Evolutionary conservation across 176 grass and related monocot genomes (phyloP).

Genomic region (Tillandsia fasciculata): DNA sequence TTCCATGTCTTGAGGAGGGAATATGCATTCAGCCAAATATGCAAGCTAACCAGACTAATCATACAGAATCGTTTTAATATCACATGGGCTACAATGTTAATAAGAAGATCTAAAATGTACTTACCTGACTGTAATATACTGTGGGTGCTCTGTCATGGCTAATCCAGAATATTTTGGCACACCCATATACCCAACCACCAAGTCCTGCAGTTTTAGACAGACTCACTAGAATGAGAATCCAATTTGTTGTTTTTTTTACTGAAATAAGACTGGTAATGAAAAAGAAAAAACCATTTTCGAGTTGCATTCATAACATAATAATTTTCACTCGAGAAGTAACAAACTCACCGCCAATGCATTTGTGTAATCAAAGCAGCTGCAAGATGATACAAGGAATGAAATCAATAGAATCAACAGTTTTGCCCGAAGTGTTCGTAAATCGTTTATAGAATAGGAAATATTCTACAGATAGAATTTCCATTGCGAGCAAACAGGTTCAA

Average conservation of each 20-base stretch:
- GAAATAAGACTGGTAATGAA: background rate
- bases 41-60: background rate
- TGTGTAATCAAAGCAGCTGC: slow-evolving; percentile 98
- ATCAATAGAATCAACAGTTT: background rate
- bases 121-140: slow-evolving; percentile 96
- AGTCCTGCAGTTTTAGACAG: slow-evolving; percentile 49
- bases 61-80: too few species aligned
- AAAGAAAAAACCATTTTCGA: slow-evolving; percentile 12
- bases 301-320: background rate
- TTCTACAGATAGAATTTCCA: too few species aligned
- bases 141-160: slow-evolving; percentile 87
- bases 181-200: slow-evolving; percentile 95
- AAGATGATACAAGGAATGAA: slow-evolving; percentile 22
- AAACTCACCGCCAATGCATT: slow-evolving; percentile 84
- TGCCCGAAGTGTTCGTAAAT: too few species aligned
- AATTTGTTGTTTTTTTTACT: too few species aligned
- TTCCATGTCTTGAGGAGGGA: background rate
- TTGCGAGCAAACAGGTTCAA: too few species aligned
- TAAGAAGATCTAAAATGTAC: background rate
- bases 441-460: too few species aligned
- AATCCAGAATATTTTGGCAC: slow-evolving; percentile 85
- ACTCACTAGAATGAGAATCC: too few species aligned
- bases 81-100: too few species aligned
- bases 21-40: slow-evolving; percentile 1
- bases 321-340: background rate